Evolutionary conservation across 805 yeast species (phyloP), one percentile per base, ranked within the genome.

Genomic region (Yamadazyma kitorensis): DNA sequence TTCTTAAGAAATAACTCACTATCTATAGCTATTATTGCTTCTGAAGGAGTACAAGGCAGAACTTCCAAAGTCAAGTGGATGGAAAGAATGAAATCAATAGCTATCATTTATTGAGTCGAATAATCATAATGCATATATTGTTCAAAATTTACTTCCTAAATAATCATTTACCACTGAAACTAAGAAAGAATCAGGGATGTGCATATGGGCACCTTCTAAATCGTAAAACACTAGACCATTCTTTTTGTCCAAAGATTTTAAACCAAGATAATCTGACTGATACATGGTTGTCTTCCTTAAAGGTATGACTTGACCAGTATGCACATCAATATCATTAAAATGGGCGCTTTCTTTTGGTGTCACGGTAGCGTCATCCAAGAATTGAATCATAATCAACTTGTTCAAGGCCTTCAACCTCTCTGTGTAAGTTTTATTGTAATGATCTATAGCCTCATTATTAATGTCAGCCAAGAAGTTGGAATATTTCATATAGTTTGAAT

Each of bases 311-410:
- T 51, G 46, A 0, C 76, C 80, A 0, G 73, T 55, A 3, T 43
- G 46, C 4, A 59, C 51, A 41, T 79, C 77, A 5, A 57, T 40
- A 46, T 82, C 88, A 31, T 57, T 69, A 49, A 82, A 80, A 76
- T 78, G 76, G 1, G 89, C 80, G 34, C 82, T 75, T 37, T 82
- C 83, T 48, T 75, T 78, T 1, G 95, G 95, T 5, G 78, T 78
- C 5, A 85, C 58, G 2, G 83, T 82, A n/a, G 71, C 71, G 52
- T 85, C 95, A 40, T 74, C 56, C 2, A 58, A 56, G 45, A 86
- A 85, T 55, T 64, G 54, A 2, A 82, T 61, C 68, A 86, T 54
- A 0, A 82, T 85, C 21, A 85, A 57, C 31, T 64, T 70, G 13
- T 77, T 65, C 24, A 84, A 51, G 5, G 40, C 44, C 11, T 54